Evolutionary conservation across 768 basidiomycete species (phyloP).

Genomic region (Suillus variegatus): DNA sequence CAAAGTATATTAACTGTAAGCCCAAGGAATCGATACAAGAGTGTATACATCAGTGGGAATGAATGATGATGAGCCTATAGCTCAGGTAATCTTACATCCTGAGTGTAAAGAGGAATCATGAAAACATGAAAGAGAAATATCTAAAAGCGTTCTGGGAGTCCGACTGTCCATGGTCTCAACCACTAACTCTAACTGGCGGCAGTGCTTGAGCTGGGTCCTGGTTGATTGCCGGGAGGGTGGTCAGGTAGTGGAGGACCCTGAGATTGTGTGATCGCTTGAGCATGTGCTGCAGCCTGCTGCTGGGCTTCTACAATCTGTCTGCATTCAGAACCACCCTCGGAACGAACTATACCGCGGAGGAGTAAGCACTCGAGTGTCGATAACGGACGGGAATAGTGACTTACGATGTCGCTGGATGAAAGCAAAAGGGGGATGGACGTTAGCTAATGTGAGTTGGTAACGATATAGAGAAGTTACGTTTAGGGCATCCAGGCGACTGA

Average conservation of each 20-base stretch:
- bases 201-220: conserved; percentile 24
- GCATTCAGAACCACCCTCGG: conserved; percentile 83
- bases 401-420: conserved; percentile 71
- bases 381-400: conserved; percentile 29
- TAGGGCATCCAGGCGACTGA: conserved; percentile 90
- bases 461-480: conserved; percentile 64
- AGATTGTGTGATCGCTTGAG: conserved; percentile 24
- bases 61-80: conserved; percentile 5
- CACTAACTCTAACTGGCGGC: conserved; percentile 1
- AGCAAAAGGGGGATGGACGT: conserved; percentile 25
- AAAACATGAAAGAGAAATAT: background rate
- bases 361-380: conserved; percentile 29
- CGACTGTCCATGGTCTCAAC: background rate
- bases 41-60: conserved; percentile 3
- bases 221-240: conserved; percentile 20
- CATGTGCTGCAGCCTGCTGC: conserved; percentile 34
- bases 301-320: conserved; percentile 44
- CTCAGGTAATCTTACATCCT: conserved; percentile 5
- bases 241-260: conserved; percentile 11
- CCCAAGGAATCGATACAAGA: conserved; percentile 1
- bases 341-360: conserved; percentile 58
- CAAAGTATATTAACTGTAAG: conserved; percentile 3
- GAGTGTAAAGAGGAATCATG: conserved; percentile 2
- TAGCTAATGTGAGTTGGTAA: conserved; percentile 10
- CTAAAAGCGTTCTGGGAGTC: background rate